Percentiles rank a stretch among this genome's conserved stretches.
Conservation (phyloP, 306 rosid genomes). For the Begonia fuchsioides region DNA sequence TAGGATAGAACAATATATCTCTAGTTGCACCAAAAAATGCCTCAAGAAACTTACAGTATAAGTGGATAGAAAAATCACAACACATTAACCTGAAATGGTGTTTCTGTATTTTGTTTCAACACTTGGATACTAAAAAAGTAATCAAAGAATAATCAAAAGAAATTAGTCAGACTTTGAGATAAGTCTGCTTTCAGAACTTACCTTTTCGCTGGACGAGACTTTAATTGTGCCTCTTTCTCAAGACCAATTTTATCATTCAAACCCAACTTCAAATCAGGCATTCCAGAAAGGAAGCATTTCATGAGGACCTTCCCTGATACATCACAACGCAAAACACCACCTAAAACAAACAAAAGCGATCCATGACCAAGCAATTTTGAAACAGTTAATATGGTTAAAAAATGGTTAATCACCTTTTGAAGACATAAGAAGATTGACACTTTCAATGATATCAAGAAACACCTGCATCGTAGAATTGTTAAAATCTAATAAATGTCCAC, state of each 20-base stretch:
- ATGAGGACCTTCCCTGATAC: conserved; percentile 84
- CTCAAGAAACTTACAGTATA: neutral
- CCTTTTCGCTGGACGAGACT: conserved; percentile 87
- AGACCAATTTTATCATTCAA: conserved; percentile 91
- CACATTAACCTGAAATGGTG: neutral
- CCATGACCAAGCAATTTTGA: conserved; percentile 11
- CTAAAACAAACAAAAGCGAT: conserved; percentile 29
- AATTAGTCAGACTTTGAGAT: conserved; percentile 2
- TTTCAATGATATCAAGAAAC: conserved; percentile 87
- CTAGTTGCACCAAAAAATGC: no score
- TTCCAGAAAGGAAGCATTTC: conserved; percentile 96
- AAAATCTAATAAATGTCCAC: conserved; percentile 1
- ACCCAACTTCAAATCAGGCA: conserved; percentile 97
- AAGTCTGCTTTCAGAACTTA: conserved; percentile 17
- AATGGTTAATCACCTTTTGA: conserved; percentile 52
- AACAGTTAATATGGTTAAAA: conserved; percentile 3
- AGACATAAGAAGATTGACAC: conserved; percentile 92
- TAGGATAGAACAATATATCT: no score
- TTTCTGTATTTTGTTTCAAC: neutral
- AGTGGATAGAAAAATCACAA: neutral
- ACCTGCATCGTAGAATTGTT: conserved; percentile 37
- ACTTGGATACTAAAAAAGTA: neutral
- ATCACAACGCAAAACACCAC: conserved; percentile 84
- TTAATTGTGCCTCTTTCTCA: conserved; percentile 85
- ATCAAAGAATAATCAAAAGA: conserved; percentile 5